Evolutionary conservation across 805 yeast genomes (phyloP).

Genomic region (Isabelozyma gotoi): DNA sequence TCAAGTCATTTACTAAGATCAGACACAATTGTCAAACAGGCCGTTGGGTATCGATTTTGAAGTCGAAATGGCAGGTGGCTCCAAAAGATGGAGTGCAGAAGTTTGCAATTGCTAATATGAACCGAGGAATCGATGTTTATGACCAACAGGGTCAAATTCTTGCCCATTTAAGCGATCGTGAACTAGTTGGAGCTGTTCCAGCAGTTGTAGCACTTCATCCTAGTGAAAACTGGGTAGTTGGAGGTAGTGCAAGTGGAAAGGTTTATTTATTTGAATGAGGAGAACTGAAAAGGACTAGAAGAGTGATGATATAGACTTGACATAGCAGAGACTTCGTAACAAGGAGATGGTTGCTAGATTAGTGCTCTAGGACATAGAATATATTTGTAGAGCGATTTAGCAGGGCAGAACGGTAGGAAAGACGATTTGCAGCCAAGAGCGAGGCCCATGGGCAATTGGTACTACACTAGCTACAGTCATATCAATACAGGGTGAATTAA

Average conservation of each 20-base stretch:
- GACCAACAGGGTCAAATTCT: slow-evolving; percentile 73
- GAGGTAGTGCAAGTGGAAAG: slow-evolving; percentile 94
- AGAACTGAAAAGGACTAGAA: too few relatives aligned
- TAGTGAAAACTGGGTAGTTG: slow-evolving; percentile 83
- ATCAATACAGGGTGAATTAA: too few relatives aligned
- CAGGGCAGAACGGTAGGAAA: too few relatives aligned
- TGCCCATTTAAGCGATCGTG: slow-evolving; percentile 65
- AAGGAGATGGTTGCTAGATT: too few relatives aligned
- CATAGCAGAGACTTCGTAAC: too few relatives aligned
- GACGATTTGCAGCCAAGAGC: too few relatives aligned
- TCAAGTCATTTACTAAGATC: slow-evolving; percentile 63
- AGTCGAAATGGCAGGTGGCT: slow-evolving; percentile 79
- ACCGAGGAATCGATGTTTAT: slow-evolving; percentile 79
- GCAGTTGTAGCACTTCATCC: slow-evolving; percentile 87
- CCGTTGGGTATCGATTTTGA: slow-evolving; percentile 91
- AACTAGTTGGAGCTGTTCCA: slow-evolving; percentile 81
- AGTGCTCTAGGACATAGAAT: too few relatives aligned
- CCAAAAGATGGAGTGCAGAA: slow-evolving; percentile 76
- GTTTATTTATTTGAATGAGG: slow-evolving; percentile 57
- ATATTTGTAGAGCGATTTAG: too few relatives aligned
- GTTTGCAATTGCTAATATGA: slow-evolving; percentile 93
- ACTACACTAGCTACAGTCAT: too few relatives aligned
- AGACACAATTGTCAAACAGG: slow-evolving; percentile 96
- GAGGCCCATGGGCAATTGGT: too few relatives aligned
- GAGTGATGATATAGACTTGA: too few relatives aligned